phyloP scores from a whole-genome alignment of 192 early-diverging fungal species.

The Rhizoclosmatium globosum region DNA sequence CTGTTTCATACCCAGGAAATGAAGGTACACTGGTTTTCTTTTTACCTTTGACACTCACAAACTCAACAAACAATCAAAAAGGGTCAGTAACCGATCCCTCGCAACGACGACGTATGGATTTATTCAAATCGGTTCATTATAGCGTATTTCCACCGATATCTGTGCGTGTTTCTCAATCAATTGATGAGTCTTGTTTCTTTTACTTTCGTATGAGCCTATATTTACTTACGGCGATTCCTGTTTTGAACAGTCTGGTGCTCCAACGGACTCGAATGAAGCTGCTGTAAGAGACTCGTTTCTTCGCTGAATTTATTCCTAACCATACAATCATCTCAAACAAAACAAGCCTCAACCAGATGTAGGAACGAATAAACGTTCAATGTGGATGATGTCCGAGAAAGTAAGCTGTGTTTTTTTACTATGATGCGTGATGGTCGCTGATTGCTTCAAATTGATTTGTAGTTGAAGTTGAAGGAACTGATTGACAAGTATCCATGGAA shows the following conservation, averaged over 20 bases:
- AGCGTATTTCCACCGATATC: not conserved
- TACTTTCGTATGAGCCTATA: not conserved
- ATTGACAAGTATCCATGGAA: slow-evolving; percentile 17
- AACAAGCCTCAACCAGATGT: not conserved
- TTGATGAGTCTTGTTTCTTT: not conserved
- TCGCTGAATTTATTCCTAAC: not conserved
- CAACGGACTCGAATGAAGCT: not conserved
- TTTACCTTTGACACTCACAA: not conserved
- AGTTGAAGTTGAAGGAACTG: not conserved
- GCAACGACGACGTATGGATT: not conserved
- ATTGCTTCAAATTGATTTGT: no score
- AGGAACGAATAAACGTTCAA: not conserved
- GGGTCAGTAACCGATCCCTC: not conserved
- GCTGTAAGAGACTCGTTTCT: not conserved
- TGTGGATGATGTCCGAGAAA: not conserved
- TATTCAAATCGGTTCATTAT: slow-evolving; percentile 13
- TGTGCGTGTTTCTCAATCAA: not conserved
- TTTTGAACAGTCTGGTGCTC: not conserved
- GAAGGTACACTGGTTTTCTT: not conserved
- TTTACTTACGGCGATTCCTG: no score
- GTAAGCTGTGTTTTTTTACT: not conserved
- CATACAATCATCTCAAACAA: not conserved
- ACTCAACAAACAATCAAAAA: not conserved
- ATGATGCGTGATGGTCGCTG: no score
- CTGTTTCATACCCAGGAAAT: not conserved